Conservation (phyloP, 2,329 filamentous ascomycete genomes). For the Dactylonectria macrodidyma region DNA sequence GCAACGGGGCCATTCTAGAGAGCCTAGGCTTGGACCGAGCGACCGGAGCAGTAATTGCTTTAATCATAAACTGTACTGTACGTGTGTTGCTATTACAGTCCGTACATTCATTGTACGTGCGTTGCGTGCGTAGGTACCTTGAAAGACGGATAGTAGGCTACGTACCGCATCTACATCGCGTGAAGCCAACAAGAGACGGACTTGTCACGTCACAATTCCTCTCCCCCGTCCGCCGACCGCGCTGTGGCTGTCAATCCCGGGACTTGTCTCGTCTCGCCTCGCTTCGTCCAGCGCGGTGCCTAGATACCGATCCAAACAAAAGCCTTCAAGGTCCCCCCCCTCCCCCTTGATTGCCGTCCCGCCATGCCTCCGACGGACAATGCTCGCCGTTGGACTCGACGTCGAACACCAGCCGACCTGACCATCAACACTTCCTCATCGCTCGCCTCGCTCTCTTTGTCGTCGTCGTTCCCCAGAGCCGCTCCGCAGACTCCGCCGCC, state of each 20-base stretch:
- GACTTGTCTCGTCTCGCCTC: constrained; percentile 31
- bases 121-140: neutral
- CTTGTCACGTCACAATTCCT: constrained; percentile 48
- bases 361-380: constrained; percentile 46
- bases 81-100: constrained; percentile 27
- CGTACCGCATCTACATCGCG: constrained; percentile 34
- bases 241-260: constrained; percentile 46
- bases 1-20: neutral
- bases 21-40: constrained; percentile 5
- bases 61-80: constrained; percentile 3
- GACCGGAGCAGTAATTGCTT: constrained; percentile 28
- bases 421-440: constrained; percentile 45
- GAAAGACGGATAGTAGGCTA: constrained; percentile 10
- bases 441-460: constrained; percentile 38
- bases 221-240: constrained; percentile 30
- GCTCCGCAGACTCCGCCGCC: constrained; percentile 42
- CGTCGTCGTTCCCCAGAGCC: constrained; percentile 35
- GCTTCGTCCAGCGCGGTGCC: constrained; percentile 19
- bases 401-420: constrained; percentile 44
- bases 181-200: constrained; percentile 34
- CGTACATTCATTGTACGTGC: neutral
- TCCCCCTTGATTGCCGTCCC: constrained; percentile 33
- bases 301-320: constrained; percentile 41
- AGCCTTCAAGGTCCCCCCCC: constrained; percentile 30
- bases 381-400: constrained; percentile 45